phyloP scores from a whole-genome alignment of 2,329 filamentous ascomycete species.

The Fusarium sambucinum region DNA sequence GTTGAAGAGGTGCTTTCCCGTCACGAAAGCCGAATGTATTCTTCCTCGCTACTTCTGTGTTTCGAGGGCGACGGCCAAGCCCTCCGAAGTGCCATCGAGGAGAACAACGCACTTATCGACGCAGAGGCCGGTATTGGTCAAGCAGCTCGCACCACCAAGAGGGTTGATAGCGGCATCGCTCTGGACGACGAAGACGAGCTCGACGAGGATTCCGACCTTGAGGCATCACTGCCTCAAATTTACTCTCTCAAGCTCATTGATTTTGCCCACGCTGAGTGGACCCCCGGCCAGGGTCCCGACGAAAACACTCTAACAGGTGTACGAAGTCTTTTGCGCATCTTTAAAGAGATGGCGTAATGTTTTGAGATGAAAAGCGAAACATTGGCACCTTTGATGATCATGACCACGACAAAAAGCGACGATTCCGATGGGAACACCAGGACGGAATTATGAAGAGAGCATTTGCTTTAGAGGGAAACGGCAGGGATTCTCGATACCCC shows the following conservation, averaged over 20 bases:
- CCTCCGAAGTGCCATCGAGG: slow-evolving; percentile 64
- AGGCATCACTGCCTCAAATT: slow-evolving; percentile 69
- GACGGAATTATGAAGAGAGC: slow-evolving; percentile 28
- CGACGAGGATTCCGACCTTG: slow-evolving; percentile 64
- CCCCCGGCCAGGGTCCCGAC: slow-evolving; percentile 84
- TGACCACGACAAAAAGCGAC: slow-evolving; percentile 28
- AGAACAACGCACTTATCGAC: slow-evolving; percentile 65
- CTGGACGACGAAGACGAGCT: slow-evolving; percentile 59
- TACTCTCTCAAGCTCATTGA: slow-evolving; percentile 91
- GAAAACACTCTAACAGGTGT: slow-evolving; percentile 85
- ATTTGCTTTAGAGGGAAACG: slow-evolving; percentile 44
- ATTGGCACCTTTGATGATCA: slow-evolving; percentile 39
- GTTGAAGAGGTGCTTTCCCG: slow-evolving; percentile 66
- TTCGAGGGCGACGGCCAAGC: slow-evolving; percentile 72
- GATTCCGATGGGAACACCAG: slow-evolving; percentile 13
- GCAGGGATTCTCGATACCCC: slow-evolving; percentile 45
- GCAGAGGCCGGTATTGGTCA: slow-evolving; percentile 61
- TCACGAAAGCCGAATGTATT: slow-evolving; percentile 74
- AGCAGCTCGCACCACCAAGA: slow-evolving; percentile 55
- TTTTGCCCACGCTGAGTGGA: slow-evolving; percentile 93
- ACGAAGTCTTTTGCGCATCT: slow-evolving; percentile 76
- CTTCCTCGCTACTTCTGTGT: slow-evolving; percentile 70
- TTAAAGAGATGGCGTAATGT: slow-evolving; percentile 70
- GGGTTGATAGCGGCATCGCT: slow-evolving; percentile 68
- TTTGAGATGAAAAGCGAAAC: slow-evolving; percentile 28